A percentile compares a stretch with the other conserved stretches of the same genome.
Evolutionary conservation across 805 yeast genomes (phyloP).

Genomic region (Candida jianshihensis): DNA sequence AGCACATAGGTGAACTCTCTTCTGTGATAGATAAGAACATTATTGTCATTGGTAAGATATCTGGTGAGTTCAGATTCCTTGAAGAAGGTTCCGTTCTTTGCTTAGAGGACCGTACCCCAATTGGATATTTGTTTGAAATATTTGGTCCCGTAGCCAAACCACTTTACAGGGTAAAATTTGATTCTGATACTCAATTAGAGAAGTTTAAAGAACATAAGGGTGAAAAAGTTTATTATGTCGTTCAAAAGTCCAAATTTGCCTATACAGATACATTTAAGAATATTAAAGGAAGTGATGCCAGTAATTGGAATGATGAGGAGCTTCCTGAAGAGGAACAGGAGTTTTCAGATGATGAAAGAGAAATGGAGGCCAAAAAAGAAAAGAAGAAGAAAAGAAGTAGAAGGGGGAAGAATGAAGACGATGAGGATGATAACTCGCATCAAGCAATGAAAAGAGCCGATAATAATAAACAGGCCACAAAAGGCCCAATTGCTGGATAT

Average conservation of each 20-base stretch:
- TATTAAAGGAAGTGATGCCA: conserved; percentile 87
- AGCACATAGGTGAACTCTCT: conserved; percentile 61
- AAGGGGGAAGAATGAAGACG: conserved; percentile 16
- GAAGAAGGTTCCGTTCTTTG: conserved; percentile 79
- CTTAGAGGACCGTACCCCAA: conserved; percentile 56
- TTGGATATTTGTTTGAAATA: conserved; percentile 82
- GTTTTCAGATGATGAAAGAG: conserved; percentile 90
- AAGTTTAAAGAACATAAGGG: conserved; percentile 45
- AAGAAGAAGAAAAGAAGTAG: conserved; percentile 49
- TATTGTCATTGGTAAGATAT: conserved; percentile 60
- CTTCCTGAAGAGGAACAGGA: conserved; percentile 90
- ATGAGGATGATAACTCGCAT: conserved; percentile 1
- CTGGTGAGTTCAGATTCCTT: conserved; percentile 81
- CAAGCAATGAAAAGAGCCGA: neutral
- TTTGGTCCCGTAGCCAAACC: conserved; percentile 87
- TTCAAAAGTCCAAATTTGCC: conserved; percentile 71
- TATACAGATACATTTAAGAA: conserved; percentile 66
- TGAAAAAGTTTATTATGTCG: conserved; percentile 63
- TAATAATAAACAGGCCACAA: conserved; percentile 1
- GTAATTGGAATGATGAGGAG: conserved; percentile 92
- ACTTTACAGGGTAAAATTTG: conserved; percentile 67
- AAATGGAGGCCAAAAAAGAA: conserved; percentile 57
- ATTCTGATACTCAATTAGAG: conserved; percentile 40
- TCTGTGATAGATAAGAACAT: conserved; percentile 67
- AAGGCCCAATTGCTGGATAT: conserved; percentile 7